Evolutionary conservation across 352 stramenopile genomes (phyloP), one percentile per base, ranked within the genome.

Genomic region (Phytophthora boehmeriae): DNA sequence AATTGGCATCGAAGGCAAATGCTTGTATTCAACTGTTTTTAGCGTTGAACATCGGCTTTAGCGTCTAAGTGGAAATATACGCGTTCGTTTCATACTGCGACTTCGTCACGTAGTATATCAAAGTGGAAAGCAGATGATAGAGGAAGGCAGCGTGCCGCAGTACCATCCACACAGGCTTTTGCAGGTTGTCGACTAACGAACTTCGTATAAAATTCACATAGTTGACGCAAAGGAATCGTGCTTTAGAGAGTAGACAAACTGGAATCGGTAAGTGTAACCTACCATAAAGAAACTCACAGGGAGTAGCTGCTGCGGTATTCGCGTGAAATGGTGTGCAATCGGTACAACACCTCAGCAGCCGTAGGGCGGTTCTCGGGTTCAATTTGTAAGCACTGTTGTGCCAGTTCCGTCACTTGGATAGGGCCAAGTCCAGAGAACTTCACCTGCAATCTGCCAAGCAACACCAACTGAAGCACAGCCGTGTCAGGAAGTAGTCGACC

Each of bases 341-440:
- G 48, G 45, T 86, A 88, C 6, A 79, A 72, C 45, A 86, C 68
- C 43, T 84, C 61, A 0, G 71, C 66, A 10, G 80, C 77, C n/a
- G 75, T 82, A 28, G 76, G 80, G 9, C 78, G 80, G 38, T 78
- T 52, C 36, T 68, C 23, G 2, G 78, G 76, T 6, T 90, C 73
- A 19, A 86, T 53, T 11, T 78, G 51, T 22, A 88, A 47, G 51
- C 80, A 90, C n/a, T 66, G 52, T 8, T 71, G 55, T 1, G 78
- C 77, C 10, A 88, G 56, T 35, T 82, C 50, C 10, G 75, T 56
- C 42, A 90, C 77, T 45, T 59, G 50, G 32, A 45, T 59, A 1
- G 73, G 76, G 17, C 72, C 77, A 1, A 53, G 38, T 22, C 69
- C 66, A 0, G 73, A 74, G 48, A 89, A 86, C 42, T 71, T 51